Conservation (phyloP, 1,284 basidiomycete species). For the Testicularia cyperi region DNA sequence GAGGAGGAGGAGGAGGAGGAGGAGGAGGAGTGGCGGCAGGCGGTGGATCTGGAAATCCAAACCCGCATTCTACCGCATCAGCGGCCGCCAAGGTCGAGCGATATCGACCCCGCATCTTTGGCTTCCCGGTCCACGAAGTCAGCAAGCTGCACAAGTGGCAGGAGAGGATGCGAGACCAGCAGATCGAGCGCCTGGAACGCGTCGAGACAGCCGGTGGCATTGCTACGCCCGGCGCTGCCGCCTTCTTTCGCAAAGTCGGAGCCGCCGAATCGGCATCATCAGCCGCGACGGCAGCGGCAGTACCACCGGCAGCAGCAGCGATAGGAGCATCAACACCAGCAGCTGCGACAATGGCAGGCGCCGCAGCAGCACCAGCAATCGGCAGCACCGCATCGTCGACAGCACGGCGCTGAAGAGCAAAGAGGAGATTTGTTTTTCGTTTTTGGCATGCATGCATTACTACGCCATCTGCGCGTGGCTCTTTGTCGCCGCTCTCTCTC, state of each 20-base stretch:
- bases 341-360: background rate
- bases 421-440: no score
- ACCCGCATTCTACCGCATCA: slow-evolving; percentile 24
- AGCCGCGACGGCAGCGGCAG: slow-evolving; percentile 1
- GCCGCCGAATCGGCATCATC: background rate
- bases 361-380: slow-evolving; percentile 1
- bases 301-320: background rate
- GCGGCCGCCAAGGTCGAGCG: slow-evolving; percentile 50
- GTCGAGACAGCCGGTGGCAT: slow-evolving; percentile 36
- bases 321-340: background rate
- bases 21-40: no score
- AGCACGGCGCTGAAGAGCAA: no score
- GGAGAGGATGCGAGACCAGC: slow-evolving; percentile 44
- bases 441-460: no score
- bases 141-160: slow-evolving; percentile 58
- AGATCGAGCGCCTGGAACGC: slow-evolving; percentile 44
- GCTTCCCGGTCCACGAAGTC: slow-evolving; percentile 58
- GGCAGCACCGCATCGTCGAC: no score
- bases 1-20: no score
- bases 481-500: no score
- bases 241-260: slow-evolving; percentile 24
- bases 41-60: slow-evolving; percentile 2
- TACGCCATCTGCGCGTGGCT: no score
- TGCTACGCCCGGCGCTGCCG: slow-evolving; percentile 22
- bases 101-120: slow-evolving; percentile 57